Base-by-base conservation (phyloP, 2,329 filamentous ascomycete genomes). In the Beauveria sp. region DNA sequence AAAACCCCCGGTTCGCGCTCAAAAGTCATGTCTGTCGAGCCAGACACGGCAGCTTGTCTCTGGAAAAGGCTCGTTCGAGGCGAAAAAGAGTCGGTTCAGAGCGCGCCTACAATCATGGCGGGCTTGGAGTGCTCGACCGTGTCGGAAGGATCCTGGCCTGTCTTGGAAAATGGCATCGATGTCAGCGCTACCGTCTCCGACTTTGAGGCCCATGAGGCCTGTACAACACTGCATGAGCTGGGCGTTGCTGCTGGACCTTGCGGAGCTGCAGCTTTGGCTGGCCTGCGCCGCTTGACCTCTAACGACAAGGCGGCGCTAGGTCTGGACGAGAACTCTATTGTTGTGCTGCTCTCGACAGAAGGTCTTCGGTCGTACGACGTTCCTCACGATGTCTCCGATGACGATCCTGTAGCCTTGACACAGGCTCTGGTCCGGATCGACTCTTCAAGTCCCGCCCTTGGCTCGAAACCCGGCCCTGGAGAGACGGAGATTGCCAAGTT, bases 61-160 rank as follows among this genome's bases (percentile, higher is more conserved):
- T 78, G 78, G 62, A 76, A 78, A 42, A 85, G 81, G 40, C 70
- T 89, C 1, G 70, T 76, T 20, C 72, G 71, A 0, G 83, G 81
- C 0, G 66, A 78, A 42, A 72, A 79, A 3, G 77, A 75, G 0
- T 71, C 80, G 0, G 78, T 88, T 1, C 62, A 70, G 8, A 90
- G 87, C 0, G 76, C 75, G 0, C 74, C 81, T 3, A 91, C 86
- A 0, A 90, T 90, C 66, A 91, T 92, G 88, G 80, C 81, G 45
- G 89, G 88, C 0, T 82, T 92, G 75, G 85, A 89, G 65, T 92
- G 88, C 63, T 88, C 87, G 0, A 89, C 86, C 0, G 78, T 89
- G 0, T 90, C 87, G 0, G 76, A 76, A 0, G 84, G 81, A 0
- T 86, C 88, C 0, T 93, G 87, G 86, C 78, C 83, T 0, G 69